These are phyloP conservation scores for Ramaria sp. DNA, from an alignment of 768 basidiomycete species.

Conservation along the genomic window DNA sequence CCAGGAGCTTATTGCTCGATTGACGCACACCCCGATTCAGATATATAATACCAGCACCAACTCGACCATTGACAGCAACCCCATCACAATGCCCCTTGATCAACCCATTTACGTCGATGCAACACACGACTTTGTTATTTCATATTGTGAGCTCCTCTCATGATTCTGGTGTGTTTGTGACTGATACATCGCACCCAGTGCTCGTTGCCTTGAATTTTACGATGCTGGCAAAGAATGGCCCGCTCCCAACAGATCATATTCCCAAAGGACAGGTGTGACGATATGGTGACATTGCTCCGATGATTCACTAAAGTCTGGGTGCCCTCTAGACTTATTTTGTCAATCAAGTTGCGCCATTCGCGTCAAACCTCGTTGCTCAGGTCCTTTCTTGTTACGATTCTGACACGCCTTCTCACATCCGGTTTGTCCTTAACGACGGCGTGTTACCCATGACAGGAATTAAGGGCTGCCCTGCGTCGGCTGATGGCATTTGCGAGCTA, in stretches of 20 bases:
- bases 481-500: constrained; percentile 22
- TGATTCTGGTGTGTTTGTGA: background rate
- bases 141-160: constrained; percentile 48
- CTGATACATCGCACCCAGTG: constrained; percentile 29
- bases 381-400: constrained; percentile 48
- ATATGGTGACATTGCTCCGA: background rate
- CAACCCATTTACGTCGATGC: constrained; percentile 79
- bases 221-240: constrained; percentile 58
- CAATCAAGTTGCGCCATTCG: constrained; percentile 76
- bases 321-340: constrained; percentile 44
- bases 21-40: constrained; percentile 51
- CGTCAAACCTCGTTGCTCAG: constrained; percentile 57
- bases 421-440: constrained; percentile 82
- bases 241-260: constrained; percentile 66
- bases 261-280: constrained; percentile 33
- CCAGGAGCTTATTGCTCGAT: constrained; percentile 32
- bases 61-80: constrained; percentile 59
- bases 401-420: constrained; percentile 43
- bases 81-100: constrained; percentile 57
- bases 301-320: constrained; percentile 14
- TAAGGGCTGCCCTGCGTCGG: constrained; percentile 50
- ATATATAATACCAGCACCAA: constrained; percentile 78
- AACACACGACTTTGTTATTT: constrained; percentile 83
- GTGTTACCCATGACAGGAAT: constrained; percentile 73
- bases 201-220: constrained; percentile 80